phyloP scores from a whole-genome alignment of 2,329 filamentous ascomycete species.

The Nigrospora oryzae region DNA sequence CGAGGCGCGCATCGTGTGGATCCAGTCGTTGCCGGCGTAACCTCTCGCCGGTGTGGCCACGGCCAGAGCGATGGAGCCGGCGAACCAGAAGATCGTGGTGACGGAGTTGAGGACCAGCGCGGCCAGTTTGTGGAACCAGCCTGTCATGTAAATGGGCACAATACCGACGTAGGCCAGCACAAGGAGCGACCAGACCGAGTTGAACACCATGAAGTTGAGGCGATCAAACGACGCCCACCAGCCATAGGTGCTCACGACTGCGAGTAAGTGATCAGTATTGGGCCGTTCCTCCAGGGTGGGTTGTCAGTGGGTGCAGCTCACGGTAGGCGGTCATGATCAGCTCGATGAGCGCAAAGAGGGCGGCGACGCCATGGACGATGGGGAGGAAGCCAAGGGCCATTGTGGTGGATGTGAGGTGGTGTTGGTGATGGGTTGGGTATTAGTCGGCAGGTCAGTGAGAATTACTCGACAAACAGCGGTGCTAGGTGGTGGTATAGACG shows the following conservation, averaged over 20 bases:
- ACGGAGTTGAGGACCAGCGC: constrained; percentile 61
- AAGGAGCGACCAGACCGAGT: constrained; percentile 66
- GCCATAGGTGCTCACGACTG: constrained; percentile 17
- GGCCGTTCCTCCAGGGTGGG: constrained; percentile 1
- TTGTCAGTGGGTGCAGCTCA: constrained; percentile 28
- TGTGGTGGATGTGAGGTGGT: constrained; percentile 8
- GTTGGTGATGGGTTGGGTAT: background rate
- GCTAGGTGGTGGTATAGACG: too few relatives aligned
- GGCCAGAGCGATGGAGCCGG: constrained; percentile 71
- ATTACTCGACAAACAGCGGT: too few relatives aligned
- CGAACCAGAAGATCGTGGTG: constrained; percentile 86
- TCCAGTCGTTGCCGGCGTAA: constrained; percentile 13
- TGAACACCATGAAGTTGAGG: constrained; percentile 75
- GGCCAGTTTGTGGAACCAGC: constrained; percentile 53
- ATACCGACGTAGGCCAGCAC: constrained; percentile 62
- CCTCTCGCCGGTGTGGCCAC: constrained; percentile 45
- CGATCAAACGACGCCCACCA: constrained; percentile 39
- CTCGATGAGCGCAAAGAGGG: constrained; percentile 62
- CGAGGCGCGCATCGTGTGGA: constrained; percentile 19
- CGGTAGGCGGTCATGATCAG: constrained; percentile 68
- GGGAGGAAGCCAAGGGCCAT: constrained; percentile 49
- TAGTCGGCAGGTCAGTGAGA: too few relatives aligned
- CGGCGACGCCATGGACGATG: constrained; percentile 59
- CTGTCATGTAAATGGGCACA: constrained; percentile 53
- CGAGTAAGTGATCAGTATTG: background rate